Percentiles rank a stretch among this genome's conserved stretches.
Conservation (phyloP, 2,329 filamentous ascomycete genomes). For the Cryphonectria radicalis region DNA sequence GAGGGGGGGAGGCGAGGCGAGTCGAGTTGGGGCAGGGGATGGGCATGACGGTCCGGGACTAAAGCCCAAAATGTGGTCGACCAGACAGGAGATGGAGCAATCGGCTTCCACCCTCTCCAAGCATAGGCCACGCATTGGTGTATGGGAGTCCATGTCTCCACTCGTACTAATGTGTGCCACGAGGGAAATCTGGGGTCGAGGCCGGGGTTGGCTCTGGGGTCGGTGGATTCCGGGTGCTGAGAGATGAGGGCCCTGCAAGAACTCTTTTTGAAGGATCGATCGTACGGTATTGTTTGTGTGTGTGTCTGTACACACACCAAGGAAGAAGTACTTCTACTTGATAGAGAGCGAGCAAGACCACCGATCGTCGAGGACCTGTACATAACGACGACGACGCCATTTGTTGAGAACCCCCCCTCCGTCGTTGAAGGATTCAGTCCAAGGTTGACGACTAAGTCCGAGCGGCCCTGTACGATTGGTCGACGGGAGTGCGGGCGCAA, state of each 20-base stretch:
- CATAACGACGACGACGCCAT: too few species aligned
- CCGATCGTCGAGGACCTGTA: not conserved
- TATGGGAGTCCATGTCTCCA: constrained; percentile 26
- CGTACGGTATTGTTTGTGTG: not conserved
- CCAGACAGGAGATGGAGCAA: constrained; percentile 12
- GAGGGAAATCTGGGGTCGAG: constrained; percentile 29
- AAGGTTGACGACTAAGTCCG: not conserved
- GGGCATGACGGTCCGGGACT: constrained; percentile 16
- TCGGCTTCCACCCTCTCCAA: constrained; percentile 9
- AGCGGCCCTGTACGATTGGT: not conserved
- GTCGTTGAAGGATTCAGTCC: not conserved
- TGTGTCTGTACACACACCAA: not conserved
- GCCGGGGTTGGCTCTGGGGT: constrained; percentile 20
- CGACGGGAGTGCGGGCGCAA: not conserved
- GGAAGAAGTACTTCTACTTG: not conserved
- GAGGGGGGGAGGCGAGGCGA: not conserved
- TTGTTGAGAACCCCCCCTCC: not conserved
- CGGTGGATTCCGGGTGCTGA: constrained; percentile 15
- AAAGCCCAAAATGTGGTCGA: constrained; percentile 11
- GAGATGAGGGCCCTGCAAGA: not conserved
- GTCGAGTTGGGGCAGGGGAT: not conserved
- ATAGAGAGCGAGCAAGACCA: not conserved
- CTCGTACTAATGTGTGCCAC: constrained; percentile 21
- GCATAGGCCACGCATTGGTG: constrained; percentile 22
- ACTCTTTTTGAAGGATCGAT: not conserved